phyloP scores from a whole-genome alignment of 208 protist genomes.

The Trichomonas tenax region DNA sequence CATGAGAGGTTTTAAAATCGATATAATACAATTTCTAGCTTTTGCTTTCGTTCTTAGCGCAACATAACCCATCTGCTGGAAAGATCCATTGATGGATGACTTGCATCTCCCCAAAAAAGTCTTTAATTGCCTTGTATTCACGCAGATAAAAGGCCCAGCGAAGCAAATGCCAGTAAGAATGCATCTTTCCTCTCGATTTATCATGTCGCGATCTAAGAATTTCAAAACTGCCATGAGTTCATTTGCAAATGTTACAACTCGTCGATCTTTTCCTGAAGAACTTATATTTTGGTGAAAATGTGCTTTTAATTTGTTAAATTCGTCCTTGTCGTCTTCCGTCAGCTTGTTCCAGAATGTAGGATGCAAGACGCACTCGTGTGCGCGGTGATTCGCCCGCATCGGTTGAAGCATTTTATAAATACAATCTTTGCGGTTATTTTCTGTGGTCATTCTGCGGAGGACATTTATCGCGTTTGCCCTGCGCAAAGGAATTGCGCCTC shows the following conservation, averaged over 20 bases:
- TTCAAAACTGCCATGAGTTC: background rate
- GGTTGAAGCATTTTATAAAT: background rate
- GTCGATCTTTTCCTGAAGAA: background rate
- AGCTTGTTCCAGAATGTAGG: background rate
- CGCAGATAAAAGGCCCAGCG: background rate
- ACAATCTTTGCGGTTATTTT: background rate
- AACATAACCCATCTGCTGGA: slow-evolving; percentile 17
- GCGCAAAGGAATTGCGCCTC: too few species aligned
- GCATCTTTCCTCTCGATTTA: background rate
- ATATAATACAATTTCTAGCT: background rate
- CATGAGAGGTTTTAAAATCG: background rate
- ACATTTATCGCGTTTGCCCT: too few species aligned
- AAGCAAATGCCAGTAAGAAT: background rate
- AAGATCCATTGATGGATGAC: background rate
- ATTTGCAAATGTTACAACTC: background rate
- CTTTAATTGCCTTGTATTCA: background rate
- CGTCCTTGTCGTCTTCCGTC: background rate
- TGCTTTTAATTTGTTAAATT: background rate
- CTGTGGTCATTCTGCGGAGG: too few species aligned
- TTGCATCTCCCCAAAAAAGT: background rate
- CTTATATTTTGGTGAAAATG: background rate
- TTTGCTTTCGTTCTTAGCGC: background rate
- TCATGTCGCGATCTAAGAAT: background rate
- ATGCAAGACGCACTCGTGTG: background rate
- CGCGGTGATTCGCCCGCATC: background rate